Conservation (phyloP, 495 filamentous ascomycete species). For the Xylaria acuta region DNA sequence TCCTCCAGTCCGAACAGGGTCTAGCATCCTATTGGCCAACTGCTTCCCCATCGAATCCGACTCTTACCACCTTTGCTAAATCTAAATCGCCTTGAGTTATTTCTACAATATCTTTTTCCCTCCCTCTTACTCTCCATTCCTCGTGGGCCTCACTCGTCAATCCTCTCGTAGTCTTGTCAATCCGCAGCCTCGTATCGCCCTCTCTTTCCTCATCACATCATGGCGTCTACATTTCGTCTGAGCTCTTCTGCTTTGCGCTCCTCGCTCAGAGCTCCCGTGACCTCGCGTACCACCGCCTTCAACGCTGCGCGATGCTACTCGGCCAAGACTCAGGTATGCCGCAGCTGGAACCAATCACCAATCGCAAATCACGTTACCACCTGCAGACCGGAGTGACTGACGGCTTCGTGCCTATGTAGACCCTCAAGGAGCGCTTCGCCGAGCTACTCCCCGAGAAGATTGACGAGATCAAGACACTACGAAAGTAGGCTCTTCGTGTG, state of each 20-base stretch:
- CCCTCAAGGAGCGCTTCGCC: constrained; percentile 97
- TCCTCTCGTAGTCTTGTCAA: constrained; percentile 30
- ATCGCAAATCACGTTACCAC: constrained; percentile 8
- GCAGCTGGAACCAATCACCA: constrained; percentile 27
- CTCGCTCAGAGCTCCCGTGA: constrained; percentile 65
- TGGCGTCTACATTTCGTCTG: constrained; percentile 82
- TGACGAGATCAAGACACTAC: constrained; percentile 97
- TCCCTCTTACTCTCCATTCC: constrained; percentile 36
- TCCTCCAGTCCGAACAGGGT: constrained; percentile 21
- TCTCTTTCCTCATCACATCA: constrained; percentile 51
- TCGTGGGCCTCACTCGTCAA: constrained; percentile 36
- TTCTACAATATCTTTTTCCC: constrained; percentile 44
- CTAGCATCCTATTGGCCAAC: constrained; percentile 19
- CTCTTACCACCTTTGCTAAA: constrained; percentile 17
- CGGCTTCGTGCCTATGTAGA: constrained; percentile 58
- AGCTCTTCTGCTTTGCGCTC: constrained; percentile 77
- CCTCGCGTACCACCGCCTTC: constrained; percentile 72
- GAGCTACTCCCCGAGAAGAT: constrained; percentile 93
- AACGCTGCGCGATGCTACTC: constrained; percentile 89
- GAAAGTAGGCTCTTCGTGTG: constrained; percentile 69
- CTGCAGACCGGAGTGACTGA: constrained; percentile 3
- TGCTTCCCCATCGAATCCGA: constrained; percentile 24
- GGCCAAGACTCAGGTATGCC: constrained; percentile 81
- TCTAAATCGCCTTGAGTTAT: constrained; percentile 35
- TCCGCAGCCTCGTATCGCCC: constrained; percentile 34